Base-by-base conservation (phyloP, 106 monocot species). In the Agapanthus africanus region DNA sequence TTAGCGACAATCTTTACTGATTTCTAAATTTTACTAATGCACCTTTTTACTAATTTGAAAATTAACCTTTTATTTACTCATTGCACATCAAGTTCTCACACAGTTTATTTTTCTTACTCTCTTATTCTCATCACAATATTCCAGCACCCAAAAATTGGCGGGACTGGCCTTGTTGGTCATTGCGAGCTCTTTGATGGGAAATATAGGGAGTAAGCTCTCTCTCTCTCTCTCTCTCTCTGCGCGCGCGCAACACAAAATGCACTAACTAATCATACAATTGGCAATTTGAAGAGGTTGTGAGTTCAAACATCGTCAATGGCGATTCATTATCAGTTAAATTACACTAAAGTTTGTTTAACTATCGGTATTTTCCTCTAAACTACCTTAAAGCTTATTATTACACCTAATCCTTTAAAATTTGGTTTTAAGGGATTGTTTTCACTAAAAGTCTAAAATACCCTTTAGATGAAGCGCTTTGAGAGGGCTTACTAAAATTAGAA, bases 81-180 rank as follows among this genome's bases (percentile, higher is more conserved):
- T 19, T 36, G 7, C 28, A 28, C 13, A n/a, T 28, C n/a, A 37
- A 30, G 32, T 33, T 50, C n/a, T 31, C 33, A 27, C 16, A 1
- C 22, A 7, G 18, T 51, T 0, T 15, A 40, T 28, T 42, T 33
- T 41, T 39, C 2, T 63, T 34, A n/a, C 35, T 68, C 8, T 50
- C 4, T 47, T 65, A 8, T 40, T 57, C 8, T 54, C 23, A 50
- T 79, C 65, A 46, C 25, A 75, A 67, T 71, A 46, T 77, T 80
- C 47, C 85, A 95, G 95, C 77, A 88, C 35, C 95, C 95, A 67
- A 88, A 76, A 77, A 67, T 95, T 79, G 91, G 91, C 71, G 95
- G 95, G 60, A 79, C 86, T 34, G 95, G 91, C 51, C 83, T 95
- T 39, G 80, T 91, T 68, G 95, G 95, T 49, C 40, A 50, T 3